Evolutionary conservation across 148 eudicot species (phyloP).

Genomic region (Oxyria digyna): DNA sequence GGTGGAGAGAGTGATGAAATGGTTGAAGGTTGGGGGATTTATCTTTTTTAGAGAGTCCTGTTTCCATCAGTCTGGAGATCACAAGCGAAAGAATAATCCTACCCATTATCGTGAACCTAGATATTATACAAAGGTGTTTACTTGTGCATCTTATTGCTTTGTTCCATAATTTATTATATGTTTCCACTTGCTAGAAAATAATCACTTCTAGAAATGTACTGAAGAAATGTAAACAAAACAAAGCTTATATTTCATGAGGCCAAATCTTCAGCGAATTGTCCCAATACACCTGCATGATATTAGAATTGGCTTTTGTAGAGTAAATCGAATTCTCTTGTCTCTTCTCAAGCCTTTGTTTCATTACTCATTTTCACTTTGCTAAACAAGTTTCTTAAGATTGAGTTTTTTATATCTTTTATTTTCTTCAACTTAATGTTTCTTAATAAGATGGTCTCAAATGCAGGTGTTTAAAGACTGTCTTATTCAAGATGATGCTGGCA

Average conservation of each 20-base stretch:
- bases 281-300: neutral
- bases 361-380: neutral
- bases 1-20: slow-evolving; percentile 63
- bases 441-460: slow-evolving; percentile 1
- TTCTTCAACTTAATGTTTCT: neutral
- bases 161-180: neutral
- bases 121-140: slow-evolving; percentile 72
- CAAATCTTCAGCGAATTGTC: neutral
- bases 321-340: neutral
- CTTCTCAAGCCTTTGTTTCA: neutral
- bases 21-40: slow-evolving; percentile 88
- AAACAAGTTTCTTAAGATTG: neutral
- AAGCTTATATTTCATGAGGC: neutral
- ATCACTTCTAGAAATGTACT: neutral
- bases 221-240: neutral
- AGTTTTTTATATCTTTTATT: neutral
- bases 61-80: slow-evolving; percentile 97
- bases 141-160: neutral
- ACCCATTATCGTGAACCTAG: slow-evolving; percentile 98
- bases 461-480: slow-evolving; percentile 84
- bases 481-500: slow-evolving; percentile 43
- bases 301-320: no score
- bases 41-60: slow-evolving; percentile 96
- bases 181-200: neutral
- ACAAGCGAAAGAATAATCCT: slow-evolving; percentile 78